Percentiles rank a stretch among this genome's conserved stretches.
phyloP scores from a whole-genome alignment of 768 basidiomycete species.

The Pholiota molesta region DNA sequence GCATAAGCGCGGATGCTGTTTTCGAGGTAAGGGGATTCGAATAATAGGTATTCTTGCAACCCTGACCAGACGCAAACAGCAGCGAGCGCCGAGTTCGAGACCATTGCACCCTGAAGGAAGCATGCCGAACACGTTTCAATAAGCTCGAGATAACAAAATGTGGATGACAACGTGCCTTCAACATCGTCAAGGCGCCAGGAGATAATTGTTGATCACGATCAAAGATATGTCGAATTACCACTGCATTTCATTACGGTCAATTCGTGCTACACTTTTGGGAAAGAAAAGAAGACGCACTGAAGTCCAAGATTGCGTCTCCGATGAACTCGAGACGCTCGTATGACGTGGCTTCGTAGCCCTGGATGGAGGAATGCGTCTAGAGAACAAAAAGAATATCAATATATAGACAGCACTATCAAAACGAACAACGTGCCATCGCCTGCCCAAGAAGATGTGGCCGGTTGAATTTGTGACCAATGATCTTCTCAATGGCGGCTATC shows the following conservation, averaged over 20 bases:
- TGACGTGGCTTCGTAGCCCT: constrained; percentile 55
- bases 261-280: not conserved
- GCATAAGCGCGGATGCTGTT: constrained; percentile 57
- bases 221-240: constrained; percentile 75
- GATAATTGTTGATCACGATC: constrained; percentile 62
- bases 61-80: constrained; percentile 75
- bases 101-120: constrained; percentile 72
- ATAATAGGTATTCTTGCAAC: constrained; percentile 61
- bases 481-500: constrained; percentile 58
- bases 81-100: constrained; percentile 77
- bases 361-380: constrained; percentile 71
- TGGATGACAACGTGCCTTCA: constrained; percentile 56
- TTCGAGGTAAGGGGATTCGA: constrained; percentile 56
- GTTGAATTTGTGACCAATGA: constrained; percentile 65
- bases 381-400: constrained; percentile 25
- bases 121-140: constrained; percentile 18
- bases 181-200: constrained; percentile 76
- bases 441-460: constrained; percentile 67
- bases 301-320: constrained; percentile 86
- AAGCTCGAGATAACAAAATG: not conserved
- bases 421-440: constrained; percentile 58
- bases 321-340: constrained; percentile 85
- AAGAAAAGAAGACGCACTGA: constrained; percentile 49
- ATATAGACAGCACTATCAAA: not conserved
- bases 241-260: constrained; percentile 38